Conservation (phyloP, 2,329 filamentous ascomycete species). For the Cladorrhinum sp. region DNA sequence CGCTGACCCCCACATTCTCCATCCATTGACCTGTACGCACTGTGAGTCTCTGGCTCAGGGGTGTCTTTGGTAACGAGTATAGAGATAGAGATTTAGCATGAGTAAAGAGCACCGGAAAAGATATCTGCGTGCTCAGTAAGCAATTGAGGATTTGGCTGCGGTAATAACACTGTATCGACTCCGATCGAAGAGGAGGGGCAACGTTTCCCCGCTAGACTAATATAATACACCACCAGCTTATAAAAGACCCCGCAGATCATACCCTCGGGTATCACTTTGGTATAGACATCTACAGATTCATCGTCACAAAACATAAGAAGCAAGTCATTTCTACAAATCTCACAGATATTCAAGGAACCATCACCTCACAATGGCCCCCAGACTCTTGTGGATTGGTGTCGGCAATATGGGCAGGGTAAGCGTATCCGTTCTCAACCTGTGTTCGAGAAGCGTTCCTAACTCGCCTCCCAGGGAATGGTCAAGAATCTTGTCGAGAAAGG, state of each 20-base stretch:
- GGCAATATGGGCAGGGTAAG: constrained; percentile 83
- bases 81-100: not conserved
- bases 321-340: too few species aligned
- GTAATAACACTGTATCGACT: not conserved
- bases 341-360: not conserved
- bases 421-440: not conserved
- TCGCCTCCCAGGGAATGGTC: constrained; percentile 65
- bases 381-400: constrained; percentile 75
- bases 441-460: constrained; percentile 6
- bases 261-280: not conserved
- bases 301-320: too few species aligned
- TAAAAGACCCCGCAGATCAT: not conserved
- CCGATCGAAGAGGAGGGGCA: not conserved
- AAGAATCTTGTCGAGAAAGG: constrained; percentile 81
- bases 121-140: not conserved
- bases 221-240: not conserved
- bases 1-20: not conserved
- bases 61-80: not conserved
- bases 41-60: too few species aligned
- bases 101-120: not conserved
- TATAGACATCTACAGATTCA: too few species aligned
- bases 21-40: too few species aligned
- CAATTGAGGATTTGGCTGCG: not conserved
- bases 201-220: not conserved
- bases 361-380: constrained; percentile 48